Percentiles rank a stretch among this genome's conserved stretches.
Conservation (phyloP, 208 protist genomes). For the Trichomonas vaginalis region DNA sequence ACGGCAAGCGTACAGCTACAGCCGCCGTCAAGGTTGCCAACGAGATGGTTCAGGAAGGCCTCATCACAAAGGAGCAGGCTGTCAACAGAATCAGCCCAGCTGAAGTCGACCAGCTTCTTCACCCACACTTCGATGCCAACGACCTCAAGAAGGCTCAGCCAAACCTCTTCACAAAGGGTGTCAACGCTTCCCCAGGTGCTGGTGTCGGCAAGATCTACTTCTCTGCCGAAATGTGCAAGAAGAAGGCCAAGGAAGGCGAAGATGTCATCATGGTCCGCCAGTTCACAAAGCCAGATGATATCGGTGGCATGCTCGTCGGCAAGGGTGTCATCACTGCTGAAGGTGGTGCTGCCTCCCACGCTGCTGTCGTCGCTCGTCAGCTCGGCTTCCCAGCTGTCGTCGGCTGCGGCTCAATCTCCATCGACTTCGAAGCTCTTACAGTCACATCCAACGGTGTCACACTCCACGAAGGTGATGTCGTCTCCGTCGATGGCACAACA, state of each 20-base stretch:
- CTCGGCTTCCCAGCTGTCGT: neutral
- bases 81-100: neutral
- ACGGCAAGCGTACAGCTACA: neutral
- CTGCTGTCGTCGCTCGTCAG: neutral
- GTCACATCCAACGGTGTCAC: neutral
- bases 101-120: neutral
- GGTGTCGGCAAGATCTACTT: neutral
- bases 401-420: neutral
- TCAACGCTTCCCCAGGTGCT: neutral
- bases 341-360: neutral
- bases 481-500: neutral
- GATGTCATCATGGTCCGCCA: neutral
- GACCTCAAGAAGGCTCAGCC: neutral
- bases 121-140: neutral
- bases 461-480: neutral
- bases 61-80: neutral
- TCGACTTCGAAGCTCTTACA: neutral
- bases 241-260: neutral
- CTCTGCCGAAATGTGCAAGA: neutral
- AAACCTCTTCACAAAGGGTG: neutral
- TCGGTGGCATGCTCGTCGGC: neutral
- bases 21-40: neutral
- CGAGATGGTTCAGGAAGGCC: neutral
- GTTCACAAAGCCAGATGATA: conserved; percentile 6
- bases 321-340: neutral